Base-by-base conservation (phyloP, 345 rosid genomes). In the Gossypioides kirkii region DNA sequence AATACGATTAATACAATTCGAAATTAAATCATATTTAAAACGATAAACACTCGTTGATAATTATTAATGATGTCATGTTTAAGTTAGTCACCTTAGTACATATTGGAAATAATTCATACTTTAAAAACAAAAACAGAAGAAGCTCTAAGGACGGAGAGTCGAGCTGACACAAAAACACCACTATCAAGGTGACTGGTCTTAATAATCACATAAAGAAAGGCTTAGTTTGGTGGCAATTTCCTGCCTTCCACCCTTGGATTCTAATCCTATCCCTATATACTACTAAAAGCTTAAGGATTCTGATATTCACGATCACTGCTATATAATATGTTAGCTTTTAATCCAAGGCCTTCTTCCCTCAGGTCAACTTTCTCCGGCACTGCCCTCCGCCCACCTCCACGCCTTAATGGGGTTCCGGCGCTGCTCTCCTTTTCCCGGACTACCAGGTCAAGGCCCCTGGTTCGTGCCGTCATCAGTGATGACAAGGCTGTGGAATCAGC, bases 401-500 rank as follows among this genome's bases (percentile, higher is more conserved):
- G 36, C 22, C 14, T 46, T 12, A 6, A 59, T 28, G 80, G 69
- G 18, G 11, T 16, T 76, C 12, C 17, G 63, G 62, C 60, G 76
- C 25, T 11, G 64, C 45, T 75, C 52, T 46, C 80, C 2, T 18
- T 76, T 5, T 36, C 83, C 38, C 58, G 74, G 58, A 54, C 71
- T 52, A 2, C 64, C 74, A 60, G 68, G 49, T 69, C 36, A 17
- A 16, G 68, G 8, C n/a, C 74, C 1, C 22, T 77, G 61, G 78
- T 86, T 65, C 80, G 82, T 73, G 91, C 93, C 2, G 89, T 84
- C 75, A 83, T 94, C 18, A 85, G 91, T 22, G 94, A 82, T 71
- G 93, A 90, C 81, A 85, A 84, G 61, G 74, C 84, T 0, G 77
- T 82, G 7, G 91, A 87, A 74, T 53, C 82, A 14, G 84, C 81